Base-by-base conservation (phyloP, 192 early-diverging fungal species). In the Coemansia sp. region DNA sequence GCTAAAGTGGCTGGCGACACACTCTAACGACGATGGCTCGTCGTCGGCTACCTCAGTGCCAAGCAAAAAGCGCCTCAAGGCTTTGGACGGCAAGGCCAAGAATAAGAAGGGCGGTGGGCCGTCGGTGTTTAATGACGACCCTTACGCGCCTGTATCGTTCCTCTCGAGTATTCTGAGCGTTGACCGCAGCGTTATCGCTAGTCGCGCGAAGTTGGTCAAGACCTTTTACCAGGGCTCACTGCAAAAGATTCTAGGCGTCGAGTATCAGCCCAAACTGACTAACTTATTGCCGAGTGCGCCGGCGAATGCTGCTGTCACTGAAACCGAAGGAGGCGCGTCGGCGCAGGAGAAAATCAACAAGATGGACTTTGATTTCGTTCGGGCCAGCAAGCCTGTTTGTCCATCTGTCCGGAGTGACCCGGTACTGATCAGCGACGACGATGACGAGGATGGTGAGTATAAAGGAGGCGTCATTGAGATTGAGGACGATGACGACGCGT, bases 101-200 rank as follows among this genome's bases (percentile, higher is more conserved):
- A 9, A 67, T 20, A 27, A 43, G n/a, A 15, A 68, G 9, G 27
- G 27, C 13, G 29, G 52, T 0, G 24, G 29, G 46, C 20, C 49
- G 49, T 51, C 27, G 9, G 7, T 9, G 8, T 74, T 84, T 40
- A 77, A 71, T 64, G 20, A 64, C 16, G 76, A 81, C 36, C 84
- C 84, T 29, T 75, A 73, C 70, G 78, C 75, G 5, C 84, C 75
- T 0, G 84, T 85, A 0, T 80, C 78, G 3, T 85, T 85, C 44
- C 62, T 85, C 43, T 80, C 84, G 3, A 85, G 84, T 27, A 85
- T 85, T 33, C 40, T 85, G 41, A 55, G 29, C 3, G 65, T 85
- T 2, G 44, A 52, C n/a, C 54, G 62, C 2, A 18, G 24, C 13
- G 73, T 74, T 10, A 46, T 81, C 12, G 8, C 42, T 1, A 74